Conservation (phyloP, 1,139 yeast genomes). For the Meyerozyma guilliermondii region DNA sequence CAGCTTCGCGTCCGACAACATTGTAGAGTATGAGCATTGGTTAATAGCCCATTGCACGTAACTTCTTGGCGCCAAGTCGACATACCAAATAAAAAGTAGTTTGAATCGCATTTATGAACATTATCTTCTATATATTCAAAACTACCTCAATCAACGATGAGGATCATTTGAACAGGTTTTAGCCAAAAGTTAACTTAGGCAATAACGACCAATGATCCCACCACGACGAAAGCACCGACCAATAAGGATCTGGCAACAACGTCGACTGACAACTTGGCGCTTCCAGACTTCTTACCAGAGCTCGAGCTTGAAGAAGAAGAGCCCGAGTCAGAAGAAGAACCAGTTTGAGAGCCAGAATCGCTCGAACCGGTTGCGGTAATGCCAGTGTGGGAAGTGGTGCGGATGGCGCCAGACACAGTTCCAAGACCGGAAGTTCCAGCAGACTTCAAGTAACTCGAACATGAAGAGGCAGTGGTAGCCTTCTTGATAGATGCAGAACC, state of each 20-base stretch:
- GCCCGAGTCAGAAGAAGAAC: constrained; percentile 8
- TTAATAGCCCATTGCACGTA: background rate
- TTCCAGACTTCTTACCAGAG: constrained; percentile 9
- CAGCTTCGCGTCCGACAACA: background rate
- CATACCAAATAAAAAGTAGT: background rate
- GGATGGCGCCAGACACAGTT: constrained; percentile 24
- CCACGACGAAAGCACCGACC: constrained; percentile 17
- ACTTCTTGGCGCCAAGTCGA: constrained; percentile 1
- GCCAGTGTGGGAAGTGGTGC: constrained; percentile 6
- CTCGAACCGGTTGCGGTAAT: constrained; percentile 8
- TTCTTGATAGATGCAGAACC: constrained; percentile 55
- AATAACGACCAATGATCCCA: constrained; percentile 18
- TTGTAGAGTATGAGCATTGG: background rate
- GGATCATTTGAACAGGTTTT: background rate
- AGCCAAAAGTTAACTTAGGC: constrained; percentile 8
- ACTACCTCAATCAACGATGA: background rate
- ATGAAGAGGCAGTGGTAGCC: constrained; percentile 50
- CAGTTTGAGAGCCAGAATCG: constrained; percentile 15
- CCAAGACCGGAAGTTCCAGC: constrained; percentile 40
- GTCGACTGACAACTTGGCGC: constrained; percentile 12
- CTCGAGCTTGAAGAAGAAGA: constrained; percentile 7
- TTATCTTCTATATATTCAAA: background rate
- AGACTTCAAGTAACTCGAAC: constrained; percentile 37
- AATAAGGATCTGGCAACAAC: constrained; percentile 15
- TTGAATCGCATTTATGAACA: background rate